These are phyloP conservation scores for Tagetes erecta DNA, from an alignment of 129 eudicot species.

Conservation along the genomic window DNA sequence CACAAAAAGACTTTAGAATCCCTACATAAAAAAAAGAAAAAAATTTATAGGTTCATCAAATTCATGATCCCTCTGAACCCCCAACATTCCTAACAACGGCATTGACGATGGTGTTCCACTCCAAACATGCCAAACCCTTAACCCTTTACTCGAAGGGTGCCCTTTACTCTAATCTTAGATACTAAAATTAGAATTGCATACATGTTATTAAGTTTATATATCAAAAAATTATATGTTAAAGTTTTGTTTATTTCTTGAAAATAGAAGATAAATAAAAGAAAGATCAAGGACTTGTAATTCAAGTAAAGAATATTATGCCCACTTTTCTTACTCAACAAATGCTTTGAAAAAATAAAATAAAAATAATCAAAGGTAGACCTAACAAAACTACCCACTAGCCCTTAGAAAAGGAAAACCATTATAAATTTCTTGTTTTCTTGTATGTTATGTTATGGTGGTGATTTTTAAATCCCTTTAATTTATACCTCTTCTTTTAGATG, in stretches of 20 bases:
- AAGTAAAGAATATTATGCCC: constrained; percentile 22
- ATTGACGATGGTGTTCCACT: no score
- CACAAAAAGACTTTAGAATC: no score
- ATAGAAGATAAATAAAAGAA: constrained; percentile 7
- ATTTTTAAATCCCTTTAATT: not conserved
- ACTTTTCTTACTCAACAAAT: constrained; percentile 7
- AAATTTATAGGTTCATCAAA: no score
- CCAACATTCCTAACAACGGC: no score
- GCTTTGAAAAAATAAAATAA: constrained; percentile 1
- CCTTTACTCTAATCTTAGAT: not conserved
- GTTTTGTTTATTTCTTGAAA: not conserved
- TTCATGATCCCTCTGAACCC: no score
- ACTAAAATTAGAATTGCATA: not conserved
- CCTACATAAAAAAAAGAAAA: no score
- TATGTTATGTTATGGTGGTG: not conserved
- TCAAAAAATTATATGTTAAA: not conserved
- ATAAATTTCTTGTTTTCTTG: not conserved
- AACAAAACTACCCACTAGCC: constrained; percentile 5
- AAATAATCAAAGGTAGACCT: not conserved
- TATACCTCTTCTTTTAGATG: not conserved
- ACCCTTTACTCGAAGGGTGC: no score
- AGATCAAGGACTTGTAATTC: constrained; percentile 23
- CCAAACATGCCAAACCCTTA: no score
- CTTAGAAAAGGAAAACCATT: constrained; percentile 5
- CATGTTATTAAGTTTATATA: not conserved